Base-by-base conservation (phyloP, 495 filamentous ascomycete genomes). In the Talaromyces trachyspermus region DNA sequence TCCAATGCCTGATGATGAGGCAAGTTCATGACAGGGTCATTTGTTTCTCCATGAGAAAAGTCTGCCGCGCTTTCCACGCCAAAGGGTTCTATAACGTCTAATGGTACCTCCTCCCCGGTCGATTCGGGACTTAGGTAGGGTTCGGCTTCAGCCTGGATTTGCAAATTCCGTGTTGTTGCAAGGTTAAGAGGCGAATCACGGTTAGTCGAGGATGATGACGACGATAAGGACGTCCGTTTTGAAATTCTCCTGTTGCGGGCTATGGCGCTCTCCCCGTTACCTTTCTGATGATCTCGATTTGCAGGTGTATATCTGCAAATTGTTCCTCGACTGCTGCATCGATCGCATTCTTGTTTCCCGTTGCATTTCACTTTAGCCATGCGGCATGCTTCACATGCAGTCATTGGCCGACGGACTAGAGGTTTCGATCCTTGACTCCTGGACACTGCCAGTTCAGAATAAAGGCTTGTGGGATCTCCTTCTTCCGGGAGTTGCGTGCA, bases 311-410 rank as follows among this genome's bases (percentile, higher is more conserved):
- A 47, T 47, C 12, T 41, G 43, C 49, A 51, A 29, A 8, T 20
- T 17, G 40, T 14, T 29, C 33, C 43, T 20, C 43, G 42, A 7
- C 41, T 41, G 15, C 14, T 51, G 23, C 49, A 51, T 51, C 42
- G 26, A 6, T 51, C 42, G 22, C 49, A 51, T 15, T 6, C 23
- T 30, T 15, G 33, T n/a, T 51, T 29, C 9, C 49, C 49, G 18
- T 51, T 51, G 33, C 49, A 51, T 25, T 51, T 51, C 1, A 18
- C 43, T n/a, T 51, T 51, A 6, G 43, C 49, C 27, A 43, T 12
- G 14, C 49, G 49, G 24, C 49, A 51, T 6, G 42, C 42, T 24
- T 46, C 24, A 23, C 49, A 51, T 47, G 49, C 49, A 17, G 49
- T 51, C 42, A 47, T 51, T 9, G 49, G 49, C 11, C 49, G 49